These are phyloP conservation scores for Coniochaeta pulveracea DNA, from an alignment of 2,329 filamentous ascomycete species.

Conservation along the genomic window DNA sequence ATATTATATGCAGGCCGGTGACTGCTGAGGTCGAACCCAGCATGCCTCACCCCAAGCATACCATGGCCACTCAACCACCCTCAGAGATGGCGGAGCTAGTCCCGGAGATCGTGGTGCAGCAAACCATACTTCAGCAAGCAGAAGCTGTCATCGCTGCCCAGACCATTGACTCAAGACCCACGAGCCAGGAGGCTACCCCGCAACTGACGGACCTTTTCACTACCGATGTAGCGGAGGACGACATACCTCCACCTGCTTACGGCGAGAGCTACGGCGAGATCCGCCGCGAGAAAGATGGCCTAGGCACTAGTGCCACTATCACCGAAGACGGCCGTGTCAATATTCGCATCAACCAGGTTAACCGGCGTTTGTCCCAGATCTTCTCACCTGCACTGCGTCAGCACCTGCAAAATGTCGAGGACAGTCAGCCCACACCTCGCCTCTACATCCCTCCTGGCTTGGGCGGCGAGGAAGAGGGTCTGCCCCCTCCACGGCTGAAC, in stretches of 20 bases:
- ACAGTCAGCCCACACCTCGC: conserved; percentile 2
- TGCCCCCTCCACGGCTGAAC: conserved; percentile 43
- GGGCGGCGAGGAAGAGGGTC: conserved; percentile 2
- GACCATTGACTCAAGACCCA: conserved; percentile 13
- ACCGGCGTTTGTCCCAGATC: conserved; percentile 7
- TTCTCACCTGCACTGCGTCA: conserved; percentile 3
- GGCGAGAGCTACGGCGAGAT: conserved; percentile 26
- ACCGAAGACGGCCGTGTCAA: conserved; percentile 9
- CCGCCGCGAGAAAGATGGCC: conserved; percentile 20
- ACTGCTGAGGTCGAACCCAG: not conserved
- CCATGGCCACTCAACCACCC: conserved; percentile 11
- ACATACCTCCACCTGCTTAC: conserved; percentile 24
- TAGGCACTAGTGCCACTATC: conserved; percentile 18
- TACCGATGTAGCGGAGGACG: conserved; percentile 11
- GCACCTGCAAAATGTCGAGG: conserved; percentile 2
- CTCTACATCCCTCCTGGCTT: conserved; percentile 6
- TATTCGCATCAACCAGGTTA: conserved; percentile 9
- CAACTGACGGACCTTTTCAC: conserved; percentile 14
- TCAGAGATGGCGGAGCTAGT: conserved; percentile 10
- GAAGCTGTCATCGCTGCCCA: conserved; percentile 15
- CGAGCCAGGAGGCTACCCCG: conserved; percentile 12
- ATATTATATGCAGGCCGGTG: conserved; percentile 6
- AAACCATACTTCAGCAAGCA: conserved; percentile 18
- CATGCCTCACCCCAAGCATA: conserved; percentile 6
- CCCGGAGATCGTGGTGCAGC: conserved; percentile 11